phyloP scores from a whole-genome alignment of 768 basidiomycete genomes.

The Lentinula boryana region DNA sequence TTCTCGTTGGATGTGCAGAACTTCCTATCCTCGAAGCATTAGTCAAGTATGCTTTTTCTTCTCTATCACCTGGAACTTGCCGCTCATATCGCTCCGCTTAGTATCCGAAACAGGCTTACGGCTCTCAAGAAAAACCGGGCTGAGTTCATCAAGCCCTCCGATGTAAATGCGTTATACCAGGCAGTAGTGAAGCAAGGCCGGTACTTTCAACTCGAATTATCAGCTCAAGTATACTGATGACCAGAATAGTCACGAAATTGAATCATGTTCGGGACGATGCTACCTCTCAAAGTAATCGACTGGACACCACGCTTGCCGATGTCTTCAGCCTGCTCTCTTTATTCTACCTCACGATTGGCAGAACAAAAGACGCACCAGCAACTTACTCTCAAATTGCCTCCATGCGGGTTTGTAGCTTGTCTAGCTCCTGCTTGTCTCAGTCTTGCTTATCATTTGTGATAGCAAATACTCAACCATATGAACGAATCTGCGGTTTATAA shows the following conservation, averaged over 20 bases:
- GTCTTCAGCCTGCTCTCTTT: constrained; percentile 93
- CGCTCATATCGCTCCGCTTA: constrained; percentile 21
- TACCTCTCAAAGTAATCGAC: constrained; percentile 73
- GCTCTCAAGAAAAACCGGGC: constrained; percentile 91
- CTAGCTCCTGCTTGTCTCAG: not conserved
- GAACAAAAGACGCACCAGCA: constrained; percentile 90
- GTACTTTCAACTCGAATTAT: constrained; percentile 11
- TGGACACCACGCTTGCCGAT: constrained; percentile 94
- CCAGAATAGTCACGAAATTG: constrained; percentile 68
- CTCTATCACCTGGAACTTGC: not conserved
- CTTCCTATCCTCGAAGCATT: constrained; percentile 91
- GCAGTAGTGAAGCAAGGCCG: constrained; percentile 89
- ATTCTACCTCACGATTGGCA: constrained; percentile 97
- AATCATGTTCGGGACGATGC: constrained; percentile 85
- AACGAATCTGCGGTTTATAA: constrained; percentile 95
- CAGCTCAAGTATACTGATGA: not conserved
- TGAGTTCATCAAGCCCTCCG: constrained; percentile 88
- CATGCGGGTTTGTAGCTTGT: constrained; percentile 73
- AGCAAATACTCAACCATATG: constrained; percentile 96
- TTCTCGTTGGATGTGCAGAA: constrained; percentile 44
- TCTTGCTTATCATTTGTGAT: constrained; percentile 13
- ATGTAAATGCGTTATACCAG: constrained; percentile 91
- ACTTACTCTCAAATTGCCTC: constrained; percentile 95
- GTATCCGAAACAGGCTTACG: constrained; percentile 92
- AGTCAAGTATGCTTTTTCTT: constrained; percentile 59